A percentile compares a stretch with the other conserved stretches of the same genome.
Evolutionary conservation across 352 stramenopile genomes (phyloP).

Genomic region (Sclerospora graminicola): DNA sequence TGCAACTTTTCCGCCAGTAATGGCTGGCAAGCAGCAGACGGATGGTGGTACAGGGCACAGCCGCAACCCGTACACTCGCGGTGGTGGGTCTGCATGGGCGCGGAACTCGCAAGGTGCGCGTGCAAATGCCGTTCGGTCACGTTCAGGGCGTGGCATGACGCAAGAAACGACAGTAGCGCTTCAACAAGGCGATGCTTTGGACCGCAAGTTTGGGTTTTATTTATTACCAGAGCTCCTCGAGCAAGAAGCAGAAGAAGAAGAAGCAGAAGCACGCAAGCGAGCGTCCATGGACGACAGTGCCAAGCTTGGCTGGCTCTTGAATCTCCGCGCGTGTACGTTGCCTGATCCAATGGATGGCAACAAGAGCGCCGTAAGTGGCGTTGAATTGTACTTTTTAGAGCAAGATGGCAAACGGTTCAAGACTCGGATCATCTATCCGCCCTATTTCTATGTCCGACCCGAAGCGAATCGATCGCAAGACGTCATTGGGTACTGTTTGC

Average conservation of each 20-base stretch:
- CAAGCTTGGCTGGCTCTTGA: conserved; percentile 64
- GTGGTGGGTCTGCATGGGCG: conserved; percentile 47
- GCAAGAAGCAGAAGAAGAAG: conserved; percentile 29
- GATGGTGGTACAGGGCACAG: too few species aligned
- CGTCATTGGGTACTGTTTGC: conserved; percentile 69
- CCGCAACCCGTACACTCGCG: conserved; percentile 35
- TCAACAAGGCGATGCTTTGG: conserved; percentile 52
- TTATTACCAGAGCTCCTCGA: conserved; percentile 50
- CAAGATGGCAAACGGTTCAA: conserved; percentile 94
- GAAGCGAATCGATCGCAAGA: conserved; percentile 52
- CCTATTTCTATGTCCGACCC: conserved; percentile 94
- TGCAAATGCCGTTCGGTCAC: conserved; percentile 33
- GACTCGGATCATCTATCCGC: conserved; percentile 89
- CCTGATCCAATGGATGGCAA: conserved; percentile 43
- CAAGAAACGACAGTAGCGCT: conserved; percentile 49
- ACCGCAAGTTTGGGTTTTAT: conserved; percentile 58
- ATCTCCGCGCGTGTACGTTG: conserved; percentile 50
- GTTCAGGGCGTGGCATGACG: conserved; percentile 39
- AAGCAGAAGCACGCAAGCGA: conserved; percentile 4
- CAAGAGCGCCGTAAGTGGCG: conserved; percentile 78
- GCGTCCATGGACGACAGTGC: conserved; percentile 15
- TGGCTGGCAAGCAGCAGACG: too few species aligned
- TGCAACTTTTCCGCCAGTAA: too few species aligned
- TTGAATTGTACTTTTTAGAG: conserved; percentile 94
- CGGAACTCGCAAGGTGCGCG: conserved; percentile 65